A percentile compares a stretch with the other conserved stretches of the same genome.
phyloP scores from a whole-genome alignment of 139 green algal genomes.

The Chlorella sp. region DNA sequence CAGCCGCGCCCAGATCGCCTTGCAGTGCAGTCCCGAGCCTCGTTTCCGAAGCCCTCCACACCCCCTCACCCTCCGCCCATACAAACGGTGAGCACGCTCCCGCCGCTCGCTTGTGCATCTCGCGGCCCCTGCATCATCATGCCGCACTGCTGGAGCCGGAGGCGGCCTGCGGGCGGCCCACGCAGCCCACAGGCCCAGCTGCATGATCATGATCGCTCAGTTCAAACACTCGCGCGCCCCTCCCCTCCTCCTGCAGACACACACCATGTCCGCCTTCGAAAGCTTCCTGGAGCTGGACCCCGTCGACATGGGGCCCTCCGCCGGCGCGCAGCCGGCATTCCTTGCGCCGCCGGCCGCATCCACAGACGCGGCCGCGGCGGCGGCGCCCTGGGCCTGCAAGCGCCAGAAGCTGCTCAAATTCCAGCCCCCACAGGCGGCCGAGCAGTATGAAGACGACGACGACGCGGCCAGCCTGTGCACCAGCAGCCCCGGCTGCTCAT shows the following conservation, averaged over 20 bases:
- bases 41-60: too few relatives aligned
- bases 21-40: too few relatives aligned
- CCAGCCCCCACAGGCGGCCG: background rate
- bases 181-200: background rate
- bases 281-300: conserved; percentile 15
- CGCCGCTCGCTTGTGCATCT: too few relatives aligned
- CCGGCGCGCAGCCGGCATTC: background rate
- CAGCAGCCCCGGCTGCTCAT: conserved; percentile 15
- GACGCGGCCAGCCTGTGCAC: background rate
- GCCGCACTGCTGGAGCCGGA: background rate
- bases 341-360: background rate
- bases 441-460: background rate
- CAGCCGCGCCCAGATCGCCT: too few relatives aligned
- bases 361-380: background rate
- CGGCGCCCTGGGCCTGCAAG: background rate
- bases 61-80: too few relatives aligned
- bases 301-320: background rate
- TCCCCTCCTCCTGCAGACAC: background rate
- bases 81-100: background rate
- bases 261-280: conserved; percentile 2
- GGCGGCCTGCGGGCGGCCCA: background rate
- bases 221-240: background rate
- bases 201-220: background rate
- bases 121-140: background rate
- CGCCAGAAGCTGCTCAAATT: background rate